Percentiles rank a stretch among this genome's conserved stretches.
Conservation (phyloP, 805 yeast species). For the Lipomyces japonicus region DNA sequence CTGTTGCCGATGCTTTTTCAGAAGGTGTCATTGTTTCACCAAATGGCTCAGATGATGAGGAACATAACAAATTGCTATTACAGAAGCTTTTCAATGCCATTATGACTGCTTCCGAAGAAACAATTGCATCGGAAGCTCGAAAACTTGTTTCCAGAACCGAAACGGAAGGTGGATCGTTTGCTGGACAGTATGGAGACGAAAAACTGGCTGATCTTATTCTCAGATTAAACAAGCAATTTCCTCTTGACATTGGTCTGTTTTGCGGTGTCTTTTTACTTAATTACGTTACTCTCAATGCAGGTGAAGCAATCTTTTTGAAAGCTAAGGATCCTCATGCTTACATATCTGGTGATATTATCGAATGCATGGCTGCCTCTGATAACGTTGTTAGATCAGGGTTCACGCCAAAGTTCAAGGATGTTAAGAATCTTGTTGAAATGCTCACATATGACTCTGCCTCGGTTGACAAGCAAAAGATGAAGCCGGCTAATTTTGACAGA, state of each 20-base stretch:
- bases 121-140: slow-evolving; percentile 55
- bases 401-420: slow-evolving; percentile 99
- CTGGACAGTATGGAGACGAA: slow-evolving; percentile 41
- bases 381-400: slow-evolving; percentile 98
- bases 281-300: slow-evolving; percentile 75
- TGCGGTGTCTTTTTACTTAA: slow-evolving; percentile 92
- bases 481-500: slow-evolving; percentile 49
- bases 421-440: slow-evolving; percentile 80
- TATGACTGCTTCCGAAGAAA: slow-evolving; percentile 74
- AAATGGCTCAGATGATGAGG: slow-evolving; percentile 48
- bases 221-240: slow-evolving; percentile 82
- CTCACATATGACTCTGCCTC: slow-evolving; percentile 85
- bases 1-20: slow-evolving; percentile 43
- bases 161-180: slow-evolving; percentile 55
- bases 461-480: slow-evolving; percentile 91
- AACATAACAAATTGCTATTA: slow-evolving; percentile 58
- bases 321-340: slow-evolving; percentile 99
- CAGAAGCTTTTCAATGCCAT: slow-evolving; percentile 74
- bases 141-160: slow-evolving; percentile 63
- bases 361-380: slow-evolving; percentile 99
- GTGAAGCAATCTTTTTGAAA: slow-evolving; percentile 94
- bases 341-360: slow-evolving; percentile 94
- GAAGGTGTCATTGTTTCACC: slow-evolving; percentile 27
- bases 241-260: slow-evolving; percentile 89
- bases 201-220: slow-evolving; percentile 69